Evolutionary conservation across 768 basidiomycete species (phyloP).

Genomic region (Mycena alexandri): DNA sequence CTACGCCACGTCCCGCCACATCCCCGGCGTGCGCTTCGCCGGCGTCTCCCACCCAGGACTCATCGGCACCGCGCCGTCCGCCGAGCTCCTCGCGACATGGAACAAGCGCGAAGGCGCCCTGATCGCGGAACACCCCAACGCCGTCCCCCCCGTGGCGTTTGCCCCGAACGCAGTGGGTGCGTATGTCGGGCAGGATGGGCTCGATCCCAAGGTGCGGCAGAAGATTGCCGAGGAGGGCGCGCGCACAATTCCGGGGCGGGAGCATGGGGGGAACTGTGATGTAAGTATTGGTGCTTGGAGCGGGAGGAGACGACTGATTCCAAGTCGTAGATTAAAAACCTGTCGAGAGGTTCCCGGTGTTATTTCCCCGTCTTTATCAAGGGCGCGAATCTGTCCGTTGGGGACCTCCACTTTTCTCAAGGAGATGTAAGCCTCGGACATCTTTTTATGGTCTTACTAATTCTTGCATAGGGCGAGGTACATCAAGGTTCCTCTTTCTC

Average conservation of each 20-base stretch:
- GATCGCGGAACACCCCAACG: constrained; percentile 63
- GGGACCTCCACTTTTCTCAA: constrained; percentile 85
- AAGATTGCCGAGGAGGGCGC: constrained; percentile 78
- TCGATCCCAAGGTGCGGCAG: constrained; percentile 57
- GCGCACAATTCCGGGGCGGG: constrained; percentile 80
- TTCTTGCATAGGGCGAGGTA: constrained; percentile 66
- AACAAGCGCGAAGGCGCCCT: constrained; percentile 77
- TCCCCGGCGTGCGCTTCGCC: constrained; percentile 84
- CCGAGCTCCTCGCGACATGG: constrained; percentile 80
- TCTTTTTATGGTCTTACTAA: constrained; percentile 20
- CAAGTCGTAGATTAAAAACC: constrained; percentile 73
- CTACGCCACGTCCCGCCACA: constrained; percentile 80
- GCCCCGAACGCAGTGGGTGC: constrained; percentile 70
- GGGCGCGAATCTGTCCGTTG: constrained; percentile 83
- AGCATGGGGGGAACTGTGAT: constrained; percentile 86
- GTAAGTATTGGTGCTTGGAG: constrained; percentile 49
- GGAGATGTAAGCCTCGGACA: constrained; percentile 63
- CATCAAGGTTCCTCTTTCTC: neutral
- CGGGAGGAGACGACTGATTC: neutral
- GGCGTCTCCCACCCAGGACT: constrained; percentile 84
- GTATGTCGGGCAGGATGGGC: constrained; percentile 79
- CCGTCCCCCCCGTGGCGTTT: constrained; percentile 76
- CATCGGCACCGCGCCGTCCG: constrained; percentile 82
- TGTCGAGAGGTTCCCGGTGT: constrained; percentile 79
- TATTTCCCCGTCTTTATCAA: constrained; percentile 84